Conservation (phyloP, 2,329 filamentous ascomycete species). For the Apiospora phragmitis region DNA sequence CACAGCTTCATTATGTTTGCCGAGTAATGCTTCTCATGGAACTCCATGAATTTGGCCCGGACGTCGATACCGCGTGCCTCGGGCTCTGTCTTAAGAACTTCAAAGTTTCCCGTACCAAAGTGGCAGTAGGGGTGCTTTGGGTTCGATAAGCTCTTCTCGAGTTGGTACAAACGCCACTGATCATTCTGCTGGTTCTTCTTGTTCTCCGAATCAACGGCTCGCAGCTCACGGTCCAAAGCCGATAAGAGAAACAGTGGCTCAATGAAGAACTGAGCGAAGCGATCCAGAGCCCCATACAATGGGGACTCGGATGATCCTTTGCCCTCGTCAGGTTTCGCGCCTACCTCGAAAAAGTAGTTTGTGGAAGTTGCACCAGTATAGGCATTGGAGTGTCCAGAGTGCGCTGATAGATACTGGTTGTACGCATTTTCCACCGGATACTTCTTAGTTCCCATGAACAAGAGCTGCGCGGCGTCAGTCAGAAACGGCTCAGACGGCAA, state of each 20-base stretch:
- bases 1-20: constrained; percentile 93
- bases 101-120: constrained; percentile 87
- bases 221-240: constrained; percentile 83
- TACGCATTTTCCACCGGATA: constrained; percentile 96
- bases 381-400: constrained; percentile 92
- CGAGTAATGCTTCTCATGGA: constrained; percentile 87
- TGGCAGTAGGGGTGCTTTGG: constrained; percentile 85
- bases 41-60: constrained; percentile 87
- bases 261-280: constrained; percentile 88
- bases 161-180: constrained; percentile 81
- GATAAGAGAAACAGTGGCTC: constrained; percentile 80
- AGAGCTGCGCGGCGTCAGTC: constrained; percentile 49
- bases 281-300: constrained; percentile 79
- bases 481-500: neutral
- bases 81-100: constrained; percentile 81
- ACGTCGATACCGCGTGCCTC: constrained; percentile 80
- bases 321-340: constrained; percentile 70
- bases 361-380: constrained; percentile 93
- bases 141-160: constrained; percentile 87
- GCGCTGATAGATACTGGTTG: constrained; percentile 84
- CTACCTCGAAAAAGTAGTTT: constrained; percentile 97
- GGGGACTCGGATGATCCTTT: constrained; percentile 56
- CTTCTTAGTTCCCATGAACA: constrained; percentile 99
- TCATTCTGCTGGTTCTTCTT: constrained; percentile 97
- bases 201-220: constrained; percentile 91